Evolutionary conservation across 2,329 filamentous ascomycete genomes (phyloP), one percentile per base, ranked within the genome.

Genomic region (Elsinoe ampelina): DNA sequence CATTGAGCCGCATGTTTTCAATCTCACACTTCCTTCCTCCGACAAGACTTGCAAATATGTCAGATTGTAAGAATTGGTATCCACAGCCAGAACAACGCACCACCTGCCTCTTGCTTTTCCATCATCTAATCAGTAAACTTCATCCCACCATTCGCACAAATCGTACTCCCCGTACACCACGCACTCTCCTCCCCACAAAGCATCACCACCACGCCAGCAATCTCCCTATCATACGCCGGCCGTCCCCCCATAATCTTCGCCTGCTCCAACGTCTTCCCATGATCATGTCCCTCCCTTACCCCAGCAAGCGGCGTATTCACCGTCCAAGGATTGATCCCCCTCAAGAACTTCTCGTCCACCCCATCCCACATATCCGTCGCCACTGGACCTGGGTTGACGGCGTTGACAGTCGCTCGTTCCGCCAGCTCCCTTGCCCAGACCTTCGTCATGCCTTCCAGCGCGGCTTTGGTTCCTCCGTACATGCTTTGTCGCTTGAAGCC

Each of bases 111-210:
- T 10, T 5, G 26, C 19, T 1, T 11, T 12, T 12, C 10, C 41
- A 45, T 45, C 19, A 10, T 39, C 48, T 52, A 52, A 39, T 52
- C 48, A 39, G 48, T 75, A 71, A 83, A 80, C 59, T 76, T 78
- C 81, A 89, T 84, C 5, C 88, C 88, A 1, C 88, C 88, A 66
- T 92, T 92, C 6, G 87, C 86, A 72, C 84, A 87, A 3, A 93
- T 80, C 20, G 90, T 85, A 69, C 85, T 86, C 1, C 88, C 88
- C 0, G 87, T 93, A 65, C 82, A 69, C 87, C 87, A 92, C 6
- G 75, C 79, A n/a, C 80, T 79, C 67, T 92, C 88, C 5, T 77
- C 75, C 4, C 80, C 79, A 67, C 86, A 89, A 19, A 91, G 71
- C 85, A 91, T 89, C 2, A 80, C 86, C 15, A 90, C 83, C 4